These are phyloP conservation scores for Globisporangium iwayamae DNA, from an alignment of 352 stramenopile species.

Conservation along the genomic window DNA sequence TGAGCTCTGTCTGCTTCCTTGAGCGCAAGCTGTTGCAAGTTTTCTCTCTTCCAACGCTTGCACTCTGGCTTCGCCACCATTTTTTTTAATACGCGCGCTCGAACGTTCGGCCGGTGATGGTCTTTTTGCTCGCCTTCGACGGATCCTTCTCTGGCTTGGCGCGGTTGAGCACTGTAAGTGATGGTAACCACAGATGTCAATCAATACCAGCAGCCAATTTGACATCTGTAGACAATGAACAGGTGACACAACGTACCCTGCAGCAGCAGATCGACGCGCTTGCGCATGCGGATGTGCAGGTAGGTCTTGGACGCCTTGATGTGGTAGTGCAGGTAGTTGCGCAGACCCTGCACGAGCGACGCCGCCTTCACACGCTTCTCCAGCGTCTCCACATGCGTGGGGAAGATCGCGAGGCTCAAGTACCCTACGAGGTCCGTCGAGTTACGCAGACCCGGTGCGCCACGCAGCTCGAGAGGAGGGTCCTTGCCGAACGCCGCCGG, in stretches of 20 bases:
- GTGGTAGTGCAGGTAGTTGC: slow-evolving; percentile 95
- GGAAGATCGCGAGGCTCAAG: slow-evolving; percentile 87
- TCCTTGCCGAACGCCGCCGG: slow-evolving; percentile 89
- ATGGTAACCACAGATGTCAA: background rate
- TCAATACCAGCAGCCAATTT: background rate
- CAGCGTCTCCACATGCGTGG: slow-evolving; percentile 83
- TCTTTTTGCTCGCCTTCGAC: slow-evolving; percentile 90
- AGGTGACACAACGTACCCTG: slow-evolving; percentile 51
- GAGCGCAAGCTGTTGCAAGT: background rate
- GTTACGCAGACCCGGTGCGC: slow-evolving; percentile 54
- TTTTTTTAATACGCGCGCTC: slow-evolving; percentile 45
- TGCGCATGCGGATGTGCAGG: slow-evolving; percentile 94
- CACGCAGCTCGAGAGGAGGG: slow-evolving; percentile 82
- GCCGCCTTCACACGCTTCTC: slow-evolving; percentile 88
- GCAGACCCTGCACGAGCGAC: slow-evolving; percentile 84
- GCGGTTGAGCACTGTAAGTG: slow-evolving; percentile 85
- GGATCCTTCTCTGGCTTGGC: slow-evolving; percentile 87
- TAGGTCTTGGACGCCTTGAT: slow-evolving; percentile 96
- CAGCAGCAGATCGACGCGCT: slow-evolving; percentile 89
- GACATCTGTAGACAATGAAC: background rate
- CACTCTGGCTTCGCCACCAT: background rate
- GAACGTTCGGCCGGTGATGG: slow-evolving; percentile 89
- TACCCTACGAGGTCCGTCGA: slow-evolving; percentile 85
- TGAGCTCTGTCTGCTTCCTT: background rate
- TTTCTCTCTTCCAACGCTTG: background rate